Evolutionary conservation across 768 basidiomycete species (phyloP).

Genomic region (Dacryopinax primogenitus): DNA sequence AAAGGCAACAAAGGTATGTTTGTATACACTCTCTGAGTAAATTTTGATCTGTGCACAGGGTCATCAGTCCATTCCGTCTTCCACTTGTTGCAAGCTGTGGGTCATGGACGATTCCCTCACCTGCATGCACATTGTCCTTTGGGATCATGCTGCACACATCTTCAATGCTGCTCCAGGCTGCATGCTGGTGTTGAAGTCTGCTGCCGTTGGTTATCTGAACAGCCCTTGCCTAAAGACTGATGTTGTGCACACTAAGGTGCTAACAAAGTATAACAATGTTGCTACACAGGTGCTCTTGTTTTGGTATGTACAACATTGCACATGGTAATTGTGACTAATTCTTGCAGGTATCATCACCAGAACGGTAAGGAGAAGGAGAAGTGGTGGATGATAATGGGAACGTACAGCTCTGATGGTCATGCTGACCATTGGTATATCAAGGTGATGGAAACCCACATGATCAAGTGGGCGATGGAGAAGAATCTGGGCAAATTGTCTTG

Average conservation of each 20-base stretch:
- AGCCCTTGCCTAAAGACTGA: not conserved
- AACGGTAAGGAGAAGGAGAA: not conserved
- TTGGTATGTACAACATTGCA: not conserved
- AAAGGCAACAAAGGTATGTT: not conserved
- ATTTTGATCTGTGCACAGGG: no score
- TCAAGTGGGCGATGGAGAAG: not conserved
- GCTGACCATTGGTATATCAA: not conserved
- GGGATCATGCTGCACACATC: not conserved
- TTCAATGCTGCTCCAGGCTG: not conserved
- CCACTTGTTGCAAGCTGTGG: not conserved
- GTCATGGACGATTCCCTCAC: not conserved
- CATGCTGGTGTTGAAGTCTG: not conserved
- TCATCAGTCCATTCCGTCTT: not conserved
- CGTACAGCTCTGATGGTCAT: not conserved
- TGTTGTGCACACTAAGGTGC: not conserved
- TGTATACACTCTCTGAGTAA: not conserved
- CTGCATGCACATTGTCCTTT: not conserved
- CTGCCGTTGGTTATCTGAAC: not conserved
- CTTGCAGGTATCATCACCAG: not conserved
- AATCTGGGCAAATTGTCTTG: not conserved
- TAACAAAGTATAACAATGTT: not conserved
- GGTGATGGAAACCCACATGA: not conserved
- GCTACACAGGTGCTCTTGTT: not conserved
- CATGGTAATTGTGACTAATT: not conserved
- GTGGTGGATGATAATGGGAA: not conserved